These are phyloP conservation scores for Scutellaria barbata DNA, from an alignment of 257 asterid genomes.

Conservation along the genomic window DNA sequence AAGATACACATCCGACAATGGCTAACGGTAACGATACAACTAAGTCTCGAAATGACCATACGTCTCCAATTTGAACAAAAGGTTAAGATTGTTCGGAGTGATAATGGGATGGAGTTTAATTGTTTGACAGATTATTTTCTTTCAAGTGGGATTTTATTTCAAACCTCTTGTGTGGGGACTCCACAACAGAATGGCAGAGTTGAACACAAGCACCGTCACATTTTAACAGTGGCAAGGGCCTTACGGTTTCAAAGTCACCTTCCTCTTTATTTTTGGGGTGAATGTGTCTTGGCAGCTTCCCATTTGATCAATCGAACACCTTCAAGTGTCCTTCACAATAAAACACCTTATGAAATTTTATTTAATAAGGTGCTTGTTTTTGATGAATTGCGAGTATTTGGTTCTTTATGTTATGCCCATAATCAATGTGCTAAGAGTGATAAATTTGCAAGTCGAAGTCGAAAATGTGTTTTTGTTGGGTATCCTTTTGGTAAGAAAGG, in stretches of 20 bases:
- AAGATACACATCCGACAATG: too few species aligned
- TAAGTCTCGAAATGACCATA: too few species aligned
- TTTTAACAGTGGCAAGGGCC: neutral
- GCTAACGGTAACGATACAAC: too few species aligned
- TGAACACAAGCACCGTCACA: neutral
- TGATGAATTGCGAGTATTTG: neutral
- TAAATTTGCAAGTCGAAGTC: too few species aligned
- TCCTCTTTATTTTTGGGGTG: too few species aligned
- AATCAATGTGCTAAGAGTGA: too few species aligned
- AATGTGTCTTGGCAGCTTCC: neutral
- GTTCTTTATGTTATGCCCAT: too few species aligned
- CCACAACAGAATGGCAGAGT: slow-evolving; percentile 1
- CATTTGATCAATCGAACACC: neutral
- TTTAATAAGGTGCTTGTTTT: too few species aligned
- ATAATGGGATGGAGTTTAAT: neutral
- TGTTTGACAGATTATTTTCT: slow-evolving; percentile 1
- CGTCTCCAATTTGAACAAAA: neutral
- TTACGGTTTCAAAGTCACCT: neutral
- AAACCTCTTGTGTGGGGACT: slow-evolving; percentile 10
- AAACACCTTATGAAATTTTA: neutral
- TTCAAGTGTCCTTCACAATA: neutral
- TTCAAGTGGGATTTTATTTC: neutral
- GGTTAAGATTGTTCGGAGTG: neutral
- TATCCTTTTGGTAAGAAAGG: too few species aligned
- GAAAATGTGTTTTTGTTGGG: too few species aligned